Conservation (phyloP, 495 filamentous ascomycete genomes). For the Emericellopsis terricola region DNA sequence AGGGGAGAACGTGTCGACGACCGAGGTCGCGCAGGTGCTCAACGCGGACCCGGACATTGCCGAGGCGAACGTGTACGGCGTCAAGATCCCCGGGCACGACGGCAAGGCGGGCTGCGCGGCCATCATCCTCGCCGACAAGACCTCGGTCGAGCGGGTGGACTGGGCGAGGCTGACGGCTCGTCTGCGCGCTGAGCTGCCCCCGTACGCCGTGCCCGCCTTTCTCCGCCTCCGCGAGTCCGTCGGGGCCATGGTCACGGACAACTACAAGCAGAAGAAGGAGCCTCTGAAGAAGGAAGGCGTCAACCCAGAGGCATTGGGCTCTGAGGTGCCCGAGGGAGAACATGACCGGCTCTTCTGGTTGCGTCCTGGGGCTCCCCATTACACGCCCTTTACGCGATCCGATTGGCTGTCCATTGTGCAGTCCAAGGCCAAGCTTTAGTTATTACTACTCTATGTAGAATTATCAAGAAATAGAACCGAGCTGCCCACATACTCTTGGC, state of each 20-base stretch:
- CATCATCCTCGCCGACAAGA: constrained; percentile 33
- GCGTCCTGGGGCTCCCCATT: constrained; percentile 28
- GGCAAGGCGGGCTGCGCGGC: constrained; percentile 57
- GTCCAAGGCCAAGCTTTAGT: too few species aligned
- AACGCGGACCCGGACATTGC: constrained; percentile 45
- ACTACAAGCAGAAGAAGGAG: constrained; percentile 74
- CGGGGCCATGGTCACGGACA: constrained; percentile 45
- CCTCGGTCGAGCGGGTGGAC: constrained; percentile 26
- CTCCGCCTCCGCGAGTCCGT: constrained; percentile 37
- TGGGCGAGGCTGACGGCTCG: constrained; percentile 8
- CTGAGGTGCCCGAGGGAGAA: constrained; percentile 19
- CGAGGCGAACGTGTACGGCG: constrained; percentile 70
- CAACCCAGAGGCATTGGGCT: constrained; percentile 24
- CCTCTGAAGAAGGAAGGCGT: constrained; percentile 54
- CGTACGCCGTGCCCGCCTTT: constrained; percentile 66
- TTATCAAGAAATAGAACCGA: too few species aligned
- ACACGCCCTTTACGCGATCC: constrained; percentile 35
- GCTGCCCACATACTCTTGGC: too few species aligned
- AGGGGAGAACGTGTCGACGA: constrained; percentile 65
- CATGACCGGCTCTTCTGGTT: constrained; percentile 40
- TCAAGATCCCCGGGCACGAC: constrained; percentile 50
- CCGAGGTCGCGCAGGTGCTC: constrained; percentile 53
- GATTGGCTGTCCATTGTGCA: too few species aligned
- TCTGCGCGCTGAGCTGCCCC: constrained; percentile 38
- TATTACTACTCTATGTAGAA: too few species aligned